phyloP scores from a whole-genome alignment of 768 basidiomycete genomes.

The Lentinula lateritia region DNA sequence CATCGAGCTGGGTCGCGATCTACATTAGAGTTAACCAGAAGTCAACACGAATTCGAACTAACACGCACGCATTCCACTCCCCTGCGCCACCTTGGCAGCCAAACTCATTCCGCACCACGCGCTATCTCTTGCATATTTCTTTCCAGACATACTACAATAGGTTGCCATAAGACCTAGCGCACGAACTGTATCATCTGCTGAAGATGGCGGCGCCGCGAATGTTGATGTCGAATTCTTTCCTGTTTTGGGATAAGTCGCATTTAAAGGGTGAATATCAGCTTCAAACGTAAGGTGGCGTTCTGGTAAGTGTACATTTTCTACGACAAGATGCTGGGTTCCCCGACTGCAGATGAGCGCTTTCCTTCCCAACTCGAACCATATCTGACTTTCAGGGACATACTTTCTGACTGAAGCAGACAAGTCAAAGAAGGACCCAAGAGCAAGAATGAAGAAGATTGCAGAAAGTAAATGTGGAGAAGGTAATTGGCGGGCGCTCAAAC shows the following conservation, averaged over 20 bases:
- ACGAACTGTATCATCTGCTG: conserved; percentile 37
- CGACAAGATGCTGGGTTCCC: conserved; percentile 28
- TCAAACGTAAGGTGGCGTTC: not conserved
- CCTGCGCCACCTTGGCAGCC: conserved; percentile 57
- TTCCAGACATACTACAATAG: conserved; percentile 52
- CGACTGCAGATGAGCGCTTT: conserved; percentile 46
- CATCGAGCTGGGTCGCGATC: conserved; percentile 37
- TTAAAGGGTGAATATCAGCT: not conserved
- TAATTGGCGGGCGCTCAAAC: not conserved
- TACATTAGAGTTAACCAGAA: conserved; percentile 9
- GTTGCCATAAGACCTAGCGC: conserved; percentile 53
- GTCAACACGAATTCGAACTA: conserved; percentile 13
- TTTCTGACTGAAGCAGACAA: conserved; percentile 29
- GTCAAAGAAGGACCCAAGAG: conserved; percentile 59
- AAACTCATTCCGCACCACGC: conserved; percentile 51
- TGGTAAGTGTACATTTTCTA: not conserved
- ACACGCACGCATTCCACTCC: conserved; percentile 25
- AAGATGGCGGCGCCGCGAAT: not conserved
- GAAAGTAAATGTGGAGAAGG: conserved; percentile 45
- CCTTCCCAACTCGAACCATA: conserved; percentile 52
- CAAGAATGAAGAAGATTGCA: conserved; percentile 52
- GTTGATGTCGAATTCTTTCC: not conserved
- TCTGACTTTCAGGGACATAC: conserved; percentile 55
- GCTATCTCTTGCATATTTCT: conserved; percentile 36
- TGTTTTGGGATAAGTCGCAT: not conserved